Percentiles rank a stretch among this genome's conserved stretches.
Evolutionary conservation across 129 eudicot genomes (phyloP).

Genomic region (Ambrosia trifida): DNA sequence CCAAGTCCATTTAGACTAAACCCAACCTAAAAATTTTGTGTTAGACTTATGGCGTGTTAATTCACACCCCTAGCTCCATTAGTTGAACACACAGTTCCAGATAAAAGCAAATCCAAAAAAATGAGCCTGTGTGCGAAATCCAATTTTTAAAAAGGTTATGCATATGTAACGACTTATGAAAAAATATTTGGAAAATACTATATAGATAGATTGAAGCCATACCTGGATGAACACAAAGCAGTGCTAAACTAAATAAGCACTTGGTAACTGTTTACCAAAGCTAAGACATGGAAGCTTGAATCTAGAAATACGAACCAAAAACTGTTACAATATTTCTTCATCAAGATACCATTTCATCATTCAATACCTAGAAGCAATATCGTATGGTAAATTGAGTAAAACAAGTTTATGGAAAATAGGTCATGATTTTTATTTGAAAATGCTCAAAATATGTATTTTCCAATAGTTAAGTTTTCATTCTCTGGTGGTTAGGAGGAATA

Average conservation of each 20-base stretch:
- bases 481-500: too few relatives aligned
- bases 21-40: too few relatives aligned
- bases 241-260: conserved; percentile 38
- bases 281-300: conserved; percentile 20
- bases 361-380: not conserved
- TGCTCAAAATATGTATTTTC: conserved; percentile 19
- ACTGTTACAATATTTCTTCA: not conserved
- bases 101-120: not conserved
- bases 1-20: too few relatives aligned
- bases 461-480: conserved; percentile 6
- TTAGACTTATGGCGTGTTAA: too few relatives aligned
- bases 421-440: not conserved
- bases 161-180: too few relatives aligned
- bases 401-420: not conserved
- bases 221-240: conserved; percentile 32
- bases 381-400: not conserved
- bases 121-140: not conserved
- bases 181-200: conserved; percentile 4
- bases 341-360: not conserved
- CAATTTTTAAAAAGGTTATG: not conserved
- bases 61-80: too few relatives aligned
- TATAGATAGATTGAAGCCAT: not conserved
- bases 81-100: conserved; percentile 39
- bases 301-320: not conserved
- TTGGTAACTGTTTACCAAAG: conserved; percentile 65